Evolutionary conservation across 2,329 filamentous ascomycete species (phyloP).

Genomic region (Pseudogymnoascus sp.): DNA sequence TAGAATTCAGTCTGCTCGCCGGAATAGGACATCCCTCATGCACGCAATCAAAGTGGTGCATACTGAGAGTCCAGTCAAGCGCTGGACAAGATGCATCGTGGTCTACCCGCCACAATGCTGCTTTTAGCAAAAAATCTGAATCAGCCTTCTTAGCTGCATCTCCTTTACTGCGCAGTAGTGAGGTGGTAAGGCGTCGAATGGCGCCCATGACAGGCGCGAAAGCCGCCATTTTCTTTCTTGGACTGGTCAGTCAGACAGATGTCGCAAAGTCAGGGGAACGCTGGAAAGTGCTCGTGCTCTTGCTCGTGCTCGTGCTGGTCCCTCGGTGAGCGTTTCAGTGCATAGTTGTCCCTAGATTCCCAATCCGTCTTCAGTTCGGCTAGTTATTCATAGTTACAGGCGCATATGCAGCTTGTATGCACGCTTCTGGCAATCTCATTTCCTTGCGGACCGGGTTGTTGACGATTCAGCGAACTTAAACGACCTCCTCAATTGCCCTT

Average conservation of each 20-base stretch:
- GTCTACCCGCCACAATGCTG: constrained; percentile 7
- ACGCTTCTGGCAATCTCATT: constrained; percentile 3
- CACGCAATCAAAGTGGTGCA: constrained; percentile 10
- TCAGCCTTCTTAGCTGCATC: not conserved
- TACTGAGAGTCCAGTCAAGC: constrained; percentile 3
- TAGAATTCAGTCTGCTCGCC: not conserved
- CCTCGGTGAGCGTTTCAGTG: constrained; percentile 4
- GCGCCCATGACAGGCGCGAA: constrained; percentile 1
- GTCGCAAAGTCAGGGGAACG: not conserved
- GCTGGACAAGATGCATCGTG: constrained; percentile 1
- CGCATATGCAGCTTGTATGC: constrained; percentile 7
- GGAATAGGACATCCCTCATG: not conserved
- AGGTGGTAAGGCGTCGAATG: not conserved
- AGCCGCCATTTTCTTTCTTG: not conserved
- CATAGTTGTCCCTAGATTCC: not conserved
- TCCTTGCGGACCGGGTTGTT: constrained; percentile 6
- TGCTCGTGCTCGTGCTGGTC: not conserved
- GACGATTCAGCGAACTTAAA: constrained; percentile 8
- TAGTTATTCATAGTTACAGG: constrained; percentile 7
- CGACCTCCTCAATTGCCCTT: not conserved
- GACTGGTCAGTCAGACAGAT: not conserved
- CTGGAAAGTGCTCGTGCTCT: not conserved
- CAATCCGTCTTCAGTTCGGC: not conserved
- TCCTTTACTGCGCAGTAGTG: constrained; percentile 4
- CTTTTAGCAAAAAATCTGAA: not conserved